phyloP scores from a whole-genome alignment of 768 basidiomycete species.

The Agaricus blazei region DNA sequence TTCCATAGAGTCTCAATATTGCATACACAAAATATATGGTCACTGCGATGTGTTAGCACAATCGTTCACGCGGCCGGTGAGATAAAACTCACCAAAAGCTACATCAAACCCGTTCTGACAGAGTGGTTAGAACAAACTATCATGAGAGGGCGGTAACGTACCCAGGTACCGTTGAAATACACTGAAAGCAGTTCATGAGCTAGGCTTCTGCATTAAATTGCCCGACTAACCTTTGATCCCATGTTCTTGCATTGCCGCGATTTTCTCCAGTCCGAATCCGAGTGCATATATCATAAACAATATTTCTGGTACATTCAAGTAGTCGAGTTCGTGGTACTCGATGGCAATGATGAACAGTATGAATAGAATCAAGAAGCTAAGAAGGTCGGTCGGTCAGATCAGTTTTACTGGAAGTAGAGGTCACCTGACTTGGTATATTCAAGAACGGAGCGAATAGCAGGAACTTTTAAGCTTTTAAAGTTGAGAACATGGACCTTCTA shows the following conservation, averaged over 20 bases:
- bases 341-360: constrained; percentile 76
- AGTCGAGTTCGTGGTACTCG: constrained; percentile 59
- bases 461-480: constrained; percentile 74
- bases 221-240: constrained; percentile 69
- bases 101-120: constrained; percentile 87
- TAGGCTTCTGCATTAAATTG: neutral
- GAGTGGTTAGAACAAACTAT: constrained; percentile 6
- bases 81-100: constrained; percentile 61
- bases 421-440: constrained; percentile 78
- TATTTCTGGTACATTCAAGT: constrained; percentile 61
- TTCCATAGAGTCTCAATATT: constrained; percentile 71
- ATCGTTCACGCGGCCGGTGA: neutral
- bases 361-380: constrained; percentile 77
- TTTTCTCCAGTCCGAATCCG: constrained; percentile 88
- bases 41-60: constrained; percentile 36
- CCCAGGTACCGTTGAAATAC: constrained; percentile 85
- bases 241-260: constrained; percentile 94
- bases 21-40: constrained; percentile 76
- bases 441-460: constrained; percentile 83
- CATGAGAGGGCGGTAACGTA: constrained; percentile 23
- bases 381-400: neutral
- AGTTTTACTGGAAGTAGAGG: neutral
- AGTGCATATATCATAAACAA: constrained; percentile 75
- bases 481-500: neutral
- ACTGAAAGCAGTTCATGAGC: constrained; percentile 34